phyloP scores from a whole-genome alignment of 139 green algal genomes.

The Mesotaenium endlicherianum region DNA sequence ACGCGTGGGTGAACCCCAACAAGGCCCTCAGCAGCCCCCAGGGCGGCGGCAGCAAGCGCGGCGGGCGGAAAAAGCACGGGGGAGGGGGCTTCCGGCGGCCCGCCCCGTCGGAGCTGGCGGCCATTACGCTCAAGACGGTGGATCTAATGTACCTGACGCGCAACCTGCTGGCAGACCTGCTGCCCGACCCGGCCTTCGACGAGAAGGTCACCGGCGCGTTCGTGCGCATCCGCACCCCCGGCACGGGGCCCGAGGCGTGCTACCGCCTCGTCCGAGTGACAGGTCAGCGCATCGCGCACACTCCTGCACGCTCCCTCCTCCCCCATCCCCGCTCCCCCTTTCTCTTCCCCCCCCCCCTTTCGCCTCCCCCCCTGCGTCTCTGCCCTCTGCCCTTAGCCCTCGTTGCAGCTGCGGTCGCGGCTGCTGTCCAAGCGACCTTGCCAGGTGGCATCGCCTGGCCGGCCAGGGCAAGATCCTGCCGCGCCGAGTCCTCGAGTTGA shows the following conservation, averaged over 20 bases:
- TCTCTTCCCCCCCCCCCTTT: no score
- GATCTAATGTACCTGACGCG: background rate
- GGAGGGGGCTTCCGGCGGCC: background rate
- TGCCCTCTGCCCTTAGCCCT: no score
- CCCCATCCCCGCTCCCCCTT: no score
- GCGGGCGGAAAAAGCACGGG: background rate
- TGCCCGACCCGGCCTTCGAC: conserved; percentile 23
- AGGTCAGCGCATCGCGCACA: background rate
- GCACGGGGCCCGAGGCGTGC: background rate
- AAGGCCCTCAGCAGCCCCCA: background rate
- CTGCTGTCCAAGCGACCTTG: no score
- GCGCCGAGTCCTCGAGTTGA: no score
- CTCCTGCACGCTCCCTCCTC: background rate
- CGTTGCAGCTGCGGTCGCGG: no score
- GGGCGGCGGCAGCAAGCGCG: background rate
- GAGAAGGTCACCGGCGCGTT: conserved; percentile 20
- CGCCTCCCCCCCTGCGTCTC: no score
- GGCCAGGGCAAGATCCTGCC: no score
- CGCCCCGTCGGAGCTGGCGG: background rate
- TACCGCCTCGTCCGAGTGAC: conserved; percentile 28
- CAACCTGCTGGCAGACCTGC: conserved; percentile 13
- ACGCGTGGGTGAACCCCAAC: background rate
- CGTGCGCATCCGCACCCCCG: conserved; percentile 16
- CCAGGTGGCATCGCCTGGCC: no score
- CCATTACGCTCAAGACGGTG: conserved; percentile 1